Base-by-base conservation (phyloP, 2,329 filamentous ascomycete species). In the Colletotrichum somersetense region DNA sequence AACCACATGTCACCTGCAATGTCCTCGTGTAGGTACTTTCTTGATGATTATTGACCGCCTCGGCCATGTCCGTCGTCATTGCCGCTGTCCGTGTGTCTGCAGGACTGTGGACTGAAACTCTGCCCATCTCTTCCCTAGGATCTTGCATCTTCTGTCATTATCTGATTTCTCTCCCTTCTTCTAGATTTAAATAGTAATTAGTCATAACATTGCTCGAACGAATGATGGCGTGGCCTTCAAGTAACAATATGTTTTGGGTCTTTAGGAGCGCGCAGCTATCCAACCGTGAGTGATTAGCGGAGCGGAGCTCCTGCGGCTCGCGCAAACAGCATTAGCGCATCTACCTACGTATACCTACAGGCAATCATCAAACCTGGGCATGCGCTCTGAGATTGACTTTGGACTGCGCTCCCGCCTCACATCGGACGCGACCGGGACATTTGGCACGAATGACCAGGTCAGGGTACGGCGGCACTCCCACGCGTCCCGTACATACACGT, bases 31-130 rank as follows among this genome's bases (percentile, higher is more conserved):
- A 11, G 10, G 35, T 35, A 48, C 56, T 33, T 52, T n/a, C 26
- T 42, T 20, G 30, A 38, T 50, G 38, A 42, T 48, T 48, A 23
- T 62, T 70, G 62, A 61, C 62, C 62, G 62, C 62, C 62, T 69
- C 52, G 62, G 62, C 38, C 52, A 58, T 48, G 67, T 23, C 62
- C 52, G 30, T 63, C 62, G 52, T 30, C 20, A 33, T 38, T 62
- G 33, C 42, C 46, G 44, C 44, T 20, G 62, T 52, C 48, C 18
- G 62, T 35, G 56, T 50, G 48, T 57, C 23, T 20, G 57, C 20
- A 30, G 46, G 26, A 18, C 4, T 44, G 35, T 40, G 53, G 44
- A 46, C 26, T 18, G 12, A 50, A 62, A 57, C 50, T 65, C 52
- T 48, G 52, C n/a, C n/a, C 48, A 64, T 44, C 3, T 50, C 12